Evolutionary conservation across 2,329 filamentous ascomycete genomes (phyloP).

Genomic region (Scytalidium lignicola): DNA sequence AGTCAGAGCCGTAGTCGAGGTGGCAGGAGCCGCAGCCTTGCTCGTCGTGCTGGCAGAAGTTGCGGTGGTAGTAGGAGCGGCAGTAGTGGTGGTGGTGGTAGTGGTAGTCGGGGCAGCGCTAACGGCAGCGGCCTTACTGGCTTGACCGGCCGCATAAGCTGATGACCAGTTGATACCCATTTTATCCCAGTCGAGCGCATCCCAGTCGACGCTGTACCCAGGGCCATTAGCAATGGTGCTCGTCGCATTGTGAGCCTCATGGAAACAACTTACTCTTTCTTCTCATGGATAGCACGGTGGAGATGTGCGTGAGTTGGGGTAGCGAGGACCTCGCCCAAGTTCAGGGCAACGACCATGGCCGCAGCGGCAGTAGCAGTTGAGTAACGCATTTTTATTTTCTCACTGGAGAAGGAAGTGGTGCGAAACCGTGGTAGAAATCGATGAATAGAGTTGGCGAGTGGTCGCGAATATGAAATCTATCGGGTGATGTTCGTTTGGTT

Average conservation of each 20-base stretch:
- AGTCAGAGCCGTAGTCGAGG: slow-evolving; percentile 4
- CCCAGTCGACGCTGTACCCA: slow-evolving; percentile 17
- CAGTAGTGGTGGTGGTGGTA: slow-evolving; percentile 2
- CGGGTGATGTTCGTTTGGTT: neutral
- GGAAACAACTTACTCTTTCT: slow-evolving; percentile 23
- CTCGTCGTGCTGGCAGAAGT: slow-evolving; percentile 2
- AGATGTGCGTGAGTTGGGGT: slow-evolving; percentile 24
- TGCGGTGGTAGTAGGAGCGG: slow-evolving; percentile 1
- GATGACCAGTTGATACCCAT: slow-evolving; percentile 23
- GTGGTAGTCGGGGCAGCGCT: neutral
- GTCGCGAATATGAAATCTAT: slow-evolving; percentile 6
- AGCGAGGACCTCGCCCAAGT: slow-evolving; percentile 23
- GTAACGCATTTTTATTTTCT: slow-evolving; percentile 22
- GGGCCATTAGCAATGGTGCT: no score
- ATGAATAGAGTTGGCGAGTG: neutral
- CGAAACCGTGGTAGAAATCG: no score
- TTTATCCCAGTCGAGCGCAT: slow-evolving; percentile 18
- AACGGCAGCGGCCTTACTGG: slow-evolving; percentile 5
- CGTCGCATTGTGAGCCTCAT: no score
- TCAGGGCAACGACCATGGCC: slow-evolving; percentile 23
- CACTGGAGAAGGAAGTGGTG: slow-evolving; percentile 1
- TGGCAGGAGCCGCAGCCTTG: slow-evolving; percentile 2
- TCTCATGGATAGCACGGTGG: slow-evolving; percentile 22
- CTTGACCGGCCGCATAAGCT: slow-evolving; percentile 18
- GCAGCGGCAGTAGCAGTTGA: slow-evolving; percentile 20